Conservation (phyloP, 2,329 filamentous ascomycete genomes). For the Trichoderma brevicompactum region DNA sequence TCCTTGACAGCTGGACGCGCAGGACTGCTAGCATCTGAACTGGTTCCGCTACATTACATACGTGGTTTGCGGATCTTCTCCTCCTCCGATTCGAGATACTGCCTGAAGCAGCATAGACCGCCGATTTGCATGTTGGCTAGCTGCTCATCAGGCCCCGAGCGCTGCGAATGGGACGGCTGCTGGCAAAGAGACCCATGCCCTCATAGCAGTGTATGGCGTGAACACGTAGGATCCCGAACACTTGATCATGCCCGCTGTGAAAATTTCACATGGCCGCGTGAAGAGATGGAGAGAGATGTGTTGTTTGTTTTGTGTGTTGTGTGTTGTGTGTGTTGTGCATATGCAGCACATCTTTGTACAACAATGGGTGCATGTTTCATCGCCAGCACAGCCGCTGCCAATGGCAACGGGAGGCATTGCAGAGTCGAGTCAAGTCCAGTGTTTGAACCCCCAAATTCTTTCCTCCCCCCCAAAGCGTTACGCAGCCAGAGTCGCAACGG, state of each 20-base stretch:
- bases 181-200: not conserved
- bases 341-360: constrained; percentile 23
- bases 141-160: not conserved
- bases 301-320: no score
- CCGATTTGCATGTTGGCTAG: constrained; percentile 10
- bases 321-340: not conserved
- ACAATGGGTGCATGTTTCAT: constrained; percentile 26
- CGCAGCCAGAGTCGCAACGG: no score
- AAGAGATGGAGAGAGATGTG: not conserved
- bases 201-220: constrained; percentile 18
- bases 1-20: constrained; percentile 26
- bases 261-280: not conserved
- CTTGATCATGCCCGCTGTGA: not conserved
- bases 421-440: not conserved
- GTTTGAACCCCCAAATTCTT: no score
- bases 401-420: not conserved
- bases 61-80: constrained; percentile 18
- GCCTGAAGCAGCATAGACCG: not conserved
- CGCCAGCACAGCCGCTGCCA: not conserved
- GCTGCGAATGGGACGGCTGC: constrained; percentile 5
- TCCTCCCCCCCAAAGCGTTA: no score
- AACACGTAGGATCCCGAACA: constrained; percentile 24
- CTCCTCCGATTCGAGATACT: not conserved
- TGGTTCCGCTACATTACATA: constrained; percentile 18
- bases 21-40: not conserved